phyloP scores from a whole-genome alignment of 345 rosid genomes.

The Populus alba region DNA sequence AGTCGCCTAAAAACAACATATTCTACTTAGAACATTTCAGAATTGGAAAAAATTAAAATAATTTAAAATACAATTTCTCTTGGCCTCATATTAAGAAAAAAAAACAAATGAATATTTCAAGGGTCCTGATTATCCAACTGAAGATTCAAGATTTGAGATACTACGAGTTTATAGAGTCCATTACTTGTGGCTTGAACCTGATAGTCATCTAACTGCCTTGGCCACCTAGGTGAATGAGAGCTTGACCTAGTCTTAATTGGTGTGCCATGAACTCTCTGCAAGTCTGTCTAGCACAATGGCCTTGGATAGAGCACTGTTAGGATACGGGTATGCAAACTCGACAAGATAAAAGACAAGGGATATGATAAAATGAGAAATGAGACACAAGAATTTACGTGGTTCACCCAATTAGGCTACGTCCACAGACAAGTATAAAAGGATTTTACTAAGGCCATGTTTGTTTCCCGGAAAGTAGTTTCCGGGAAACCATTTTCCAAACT shows the following conservation, averaged over 20 bases:
- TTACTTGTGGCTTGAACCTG: conserved; percentile 69
- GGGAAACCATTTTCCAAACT: too few species aligned
- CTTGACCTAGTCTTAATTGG: conserved; percentile 65
- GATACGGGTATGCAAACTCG: too few species aligned
- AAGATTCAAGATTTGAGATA: conserved; percentile 73
- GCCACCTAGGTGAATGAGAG: conserved; percentile 53
- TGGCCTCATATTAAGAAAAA: not conserved
- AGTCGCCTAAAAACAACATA: not conserved
- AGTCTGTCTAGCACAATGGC: conserved; percentile 60
- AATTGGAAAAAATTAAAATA: not conserved
- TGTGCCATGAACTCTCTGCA: conserved; percentile 65
- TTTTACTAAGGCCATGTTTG: too few species aligned
- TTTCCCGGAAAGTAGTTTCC: too few species aligned
- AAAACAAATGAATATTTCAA: conserved; percentile 24
- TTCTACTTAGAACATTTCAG: not conserved
- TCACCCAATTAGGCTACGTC: too few species aligned
- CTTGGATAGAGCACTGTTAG: conserved; percentile 35
- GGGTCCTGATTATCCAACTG: conserved; percentile 61
- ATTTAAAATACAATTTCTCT: not conserved
- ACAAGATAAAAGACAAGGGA: too few species aligned
- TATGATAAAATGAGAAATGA: too few species aligned
- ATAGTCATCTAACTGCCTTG: conserved; percentile 55
- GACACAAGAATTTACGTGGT: too few species aligned
- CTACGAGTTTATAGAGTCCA: conserved; percentile 77
- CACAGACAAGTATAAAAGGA: too few species aligned